Base-by-base conservation (phyloP, 768 basidiomycete genomes). In the Aureoboletus auriporus region DNA sequence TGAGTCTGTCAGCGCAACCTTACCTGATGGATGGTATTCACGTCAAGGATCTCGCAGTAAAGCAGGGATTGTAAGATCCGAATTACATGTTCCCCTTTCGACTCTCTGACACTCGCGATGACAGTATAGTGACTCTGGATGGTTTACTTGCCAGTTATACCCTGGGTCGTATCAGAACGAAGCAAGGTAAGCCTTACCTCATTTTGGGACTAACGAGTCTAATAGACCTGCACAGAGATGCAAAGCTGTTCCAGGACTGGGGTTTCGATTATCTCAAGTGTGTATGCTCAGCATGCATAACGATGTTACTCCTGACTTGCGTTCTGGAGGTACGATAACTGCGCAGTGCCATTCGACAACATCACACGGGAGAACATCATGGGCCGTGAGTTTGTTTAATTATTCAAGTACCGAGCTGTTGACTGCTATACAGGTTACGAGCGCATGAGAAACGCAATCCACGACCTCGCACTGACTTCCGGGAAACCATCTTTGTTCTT, bases 161-260 rank as follows among this genome's bases (percentile, higher is more conserved):
- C 83, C 83, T 17, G 83, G 83, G 16, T 84, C 83, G 6, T 84
- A 72, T 64, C 69, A 74, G 58, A 81, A 84, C 48, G 83, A 84
- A 62, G 78, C 69, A 17, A 73, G 77, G 78, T 75, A 14, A 17
- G 60, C 53, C n/a, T 26, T 14, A 5, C 29, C 44, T n/a, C 7
- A 1, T 28, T 23, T 17, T 36, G 16, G 7, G 46, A 10, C 13
- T 4, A 37, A 23, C 4, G 11, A 14, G 1, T 29, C 6, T 8
- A 33, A 47, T 13, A 29, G 20, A 23, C 20, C 29, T 26, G 43
- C 50, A 63, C 23, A 81, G 80, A 51, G 83, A 84, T 61, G 71
- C 70, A 28, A 75, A 77, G 58, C 57, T 75, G 8, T 85, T 85
- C 67, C 75, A 75, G 39, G 74, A 78, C 40, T 85, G 83, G 83